phyloP scores from a whole-genome alignment of 2,329 filamentous ascomycete genomes.

The Exophiala viscosa region DNA sequence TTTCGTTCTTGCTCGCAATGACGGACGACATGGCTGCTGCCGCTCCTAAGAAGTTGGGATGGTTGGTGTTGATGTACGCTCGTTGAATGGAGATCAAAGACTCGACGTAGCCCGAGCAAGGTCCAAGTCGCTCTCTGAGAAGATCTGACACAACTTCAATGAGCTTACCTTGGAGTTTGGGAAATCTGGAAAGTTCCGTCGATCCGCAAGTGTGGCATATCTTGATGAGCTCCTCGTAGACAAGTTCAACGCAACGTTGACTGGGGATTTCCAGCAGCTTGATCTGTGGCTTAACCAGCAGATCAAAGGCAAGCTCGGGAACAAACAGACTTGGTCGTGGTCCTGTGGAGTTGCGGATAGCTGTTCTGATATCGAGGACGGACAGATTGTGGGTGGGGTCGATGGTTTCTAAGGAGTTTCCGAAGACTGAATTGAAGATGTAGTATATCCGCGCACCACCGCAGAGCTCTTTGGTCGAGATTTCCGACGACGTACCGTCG shows the following conservation, averaged over 20 bases:
- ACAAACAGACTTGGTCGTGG: slow-evolving; percentile 94
- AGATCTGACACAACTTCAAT: slow-evolving; percentile 98
- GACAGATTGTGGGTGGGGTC: slow-evolving; percentile 95
- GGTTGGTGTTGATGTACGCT: slow-evolving; percentile 99
- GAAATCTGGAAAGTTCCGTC: slow-evolving; percentile 86
- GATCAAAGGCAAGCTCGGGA: slow-evolving; percentile 93
- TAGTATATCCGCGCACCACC: slow-evolving; percentile 96
- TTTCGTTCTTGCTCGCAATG: slow-evolving; percentile 89
- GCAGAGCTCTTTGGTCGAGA: slow-evolving; percentile 96
- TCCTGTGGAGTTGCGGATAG: slow-evolving; percentile 95
- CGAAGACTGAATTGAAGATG: slow-evolving; percentile 98
- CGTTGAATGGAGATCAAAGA: slow-evolving; percentile 95
- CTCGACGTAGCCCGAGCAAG: slow-evolving; percentile 85
- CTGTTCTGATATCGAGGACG: slow-evolving; percentile 89
- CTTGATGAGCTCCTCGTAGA: slow-evolving; percentile 98
- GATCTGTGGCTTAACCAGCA: slow-evolving; percentile 97
- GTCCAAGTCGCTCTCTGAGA: slow-evolving; percentile 84
- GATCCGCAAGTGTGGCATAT: slow-evolving; percentile 98
- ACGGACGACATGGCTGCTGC: slow-evolving; percentile 97
- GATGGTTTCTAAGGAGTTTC: slow-evolving; percentile 91
- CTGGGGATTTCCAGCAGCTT: slow-evolving; percentile 92
- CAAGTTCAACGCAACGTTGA: slow-evolving; percentile 93
- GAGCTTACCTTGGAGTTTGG: slow-evolving; percentile 88
- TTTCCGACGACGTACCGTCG: slow-evolving; percentile 96
- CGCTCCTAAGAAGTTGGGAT: slow-evolving; percentile 95